Evolutionary conservation across 768 basidiomycete genomes (phyloP), one percentile per base, ranked within the genome.

Genomic region (Gelatoporia subvermispora): DNA sequence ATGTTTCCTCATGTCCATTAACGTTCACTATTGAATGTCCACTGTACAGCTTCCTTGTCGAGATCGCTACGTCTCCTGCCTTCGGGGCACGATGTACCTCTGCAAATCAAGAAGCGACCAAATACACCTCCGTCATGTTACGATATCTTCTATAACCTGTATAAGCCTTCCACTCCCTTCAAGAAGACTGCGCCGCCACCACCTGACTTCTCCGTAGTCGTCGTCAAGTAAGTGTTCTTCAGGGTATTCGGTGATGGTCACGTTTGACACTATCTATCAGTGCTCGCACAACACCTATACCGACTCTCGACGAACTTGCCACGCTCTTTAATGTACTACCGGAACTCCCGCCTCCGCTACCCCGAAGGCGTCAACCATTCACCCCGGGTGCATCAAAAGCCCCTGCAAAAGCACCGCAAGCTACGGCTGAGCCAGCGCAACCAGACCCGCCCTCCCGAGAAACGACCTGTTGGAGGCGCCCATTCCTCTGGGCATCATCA

Each of bases 101-200:
- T 83, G 18, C 63, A 72, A 38, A 57, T 68, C 41, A 57, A 65
- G 3, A 55, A 60, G 28, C 49, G 49, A 24, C 45, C 56, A 42
- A n/a, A 35, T 21, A 13, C 28, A 5, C 24, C 51, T 37, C 43
- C 62, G 2, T 78, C 84, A 1, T 85, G 86, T 0, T 97, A 94
- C 63, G 72, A 78, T 43, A 76, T 91, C 3, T 97, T 96, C 68
- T 98, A 76, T 66, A 86, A 96, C 59, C 72, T 92, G 3, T 95
- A 94, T 71, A 96, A 95, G 60, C 95, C 95, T 2, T 82, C 81
- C 7, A 90, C 91, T 0, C 74, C 87, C 8, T 95, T 83, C 70
- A 85, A 80, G 62, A 91, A 85, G 69, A 85, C 81, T 0, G 68
- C 77, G 1, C 88, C 86, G 4, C 82, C 85, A 5, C 72, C 76